phyloP scores from a whole-genome alignment of 345 rosid species.

The Physaria fendleri region DNA sequence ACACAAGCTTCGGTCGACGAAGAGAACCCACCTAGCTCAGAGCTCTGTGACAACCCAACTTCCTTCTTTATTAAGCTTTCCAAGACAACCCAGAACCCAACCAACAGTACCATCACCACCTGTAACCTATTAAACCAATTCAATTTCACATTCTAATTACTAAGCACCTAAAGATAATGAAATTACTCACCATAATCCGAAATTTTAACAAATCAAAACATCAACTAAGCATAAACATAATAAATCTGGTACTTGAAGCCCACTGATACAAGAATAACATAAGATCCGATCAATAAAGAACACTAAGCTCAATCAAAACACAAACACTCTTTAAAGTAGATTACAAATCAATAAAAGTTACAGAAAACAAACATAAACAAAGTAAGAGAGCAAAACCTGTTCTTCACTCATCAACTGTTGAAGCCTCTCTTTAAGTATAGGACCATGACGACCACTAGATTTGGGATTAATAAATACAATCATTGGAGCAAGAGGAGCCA shows the following conservation, averaged over 20 bases:
- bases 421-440: conserved; percentile 68
- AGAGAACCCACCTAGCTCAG: no score
- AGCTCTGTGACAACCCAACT: no score
- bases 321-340: no score
- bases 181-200: conserved; percentile 58
- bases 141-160: neutral
- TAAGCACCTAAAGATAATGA: neutral
- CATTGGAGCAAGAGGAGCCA: conserved; percentile 63
- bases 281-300: neutral
- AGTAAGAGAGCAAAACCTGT: no score
- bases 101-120: conserved; percentile 99
- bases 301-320: conserved; percentile 5
- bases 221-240: conserved; percentile 4
- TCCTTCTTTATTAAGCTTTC: conserved; percentile 52
- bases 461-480: conserved; percentile 75
- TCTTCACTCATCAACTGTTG: conserved; percentile 72
- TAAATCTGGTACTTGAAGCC: neutral
- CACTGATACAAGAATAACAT: neutral
- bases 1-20: no score
- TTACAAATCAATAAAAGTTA: no score
- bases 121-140: conserved; percentile 57
- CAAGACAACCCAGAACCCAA: conserved; percentile 90
- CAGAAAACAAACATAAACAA: no score
- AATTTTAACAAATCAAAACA: neutral
- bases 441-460: conserved; percentile 92